Conservation (phyloP, 495 filamentous ascomycete genomes). For the Penicilliopsis zonata region DNA sequence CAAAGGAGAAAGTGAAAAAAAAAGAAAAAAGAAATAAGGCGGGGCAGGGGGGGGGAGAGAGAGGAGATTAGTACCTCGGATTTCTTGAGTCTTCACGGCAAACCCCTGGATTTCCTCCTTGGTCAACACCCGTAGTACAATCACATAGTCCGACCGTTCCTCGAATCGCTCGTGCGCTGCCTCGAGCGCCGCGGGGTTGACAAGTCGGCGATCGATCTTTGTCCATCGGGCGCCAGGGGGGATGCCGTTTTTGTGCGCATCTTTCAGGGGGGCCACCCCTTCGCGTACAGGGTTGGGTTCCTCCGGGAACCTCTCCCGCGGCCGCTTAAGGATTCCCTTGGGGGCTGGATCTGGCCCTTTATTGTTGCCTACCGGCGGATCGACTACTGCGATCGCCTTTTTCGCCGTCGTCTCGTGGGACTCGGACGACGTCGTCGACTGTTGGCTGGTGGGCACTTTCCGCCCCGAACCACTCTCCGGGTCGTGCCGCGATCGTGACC, state of each 20-base stretch:
- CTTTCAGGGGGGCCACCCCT: conserved; percentile 80
- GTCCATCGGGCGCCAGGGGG: conserved; percentile 77
- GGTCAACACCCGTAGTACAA: conserved; percentile 66
- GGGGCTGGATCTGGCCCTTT: conserved; percentile 31
- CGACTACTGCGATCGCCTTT: conserved; percentile 19
- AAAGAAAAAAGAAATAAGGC: too few species aligned
- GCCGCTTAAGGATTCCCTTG: conserved; percentile 64
- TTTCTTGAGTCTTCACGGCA: conserved; percentile 59
- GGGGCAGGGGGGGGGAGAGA: too few species aligned
- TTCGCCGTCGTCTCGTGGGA: conserved; percentile 15
- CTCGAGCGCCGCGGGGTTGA: conserved; percentile 71
- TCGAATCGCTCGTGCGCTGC: conserved; percentile 71
- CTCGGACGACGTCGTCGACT: conserved; percentile 5
- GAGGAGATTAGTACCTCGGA: conserved; percentile 56
- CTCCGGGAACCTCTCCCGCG: conserved; percentile 66
- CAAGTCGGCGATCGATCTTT: conserved; percentile 71
- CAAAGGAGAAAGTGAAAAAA: too few species aligned
- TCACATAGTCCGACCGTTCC: conserved; percentile 70
- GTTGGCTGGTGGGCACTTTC: too few species aligned
- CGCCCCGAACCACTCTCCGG: background rate
- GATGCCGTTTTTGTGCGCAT: conserved; percentile 59
- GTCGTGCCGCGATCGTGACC: conserved; percentile 14
- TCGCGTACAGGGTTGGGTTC: conserved; percentile 67
- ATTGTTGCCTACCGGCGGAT: too few species aligned
- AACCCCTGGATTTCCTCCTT: conserved; percentile 76